Percentiles rank a stretch among this genome's conserved stretches.
phyloP scores from a whole-genome alignment of 2,329 filamentous ascomycete species.

The Tympanopsis confertula region DNA sequence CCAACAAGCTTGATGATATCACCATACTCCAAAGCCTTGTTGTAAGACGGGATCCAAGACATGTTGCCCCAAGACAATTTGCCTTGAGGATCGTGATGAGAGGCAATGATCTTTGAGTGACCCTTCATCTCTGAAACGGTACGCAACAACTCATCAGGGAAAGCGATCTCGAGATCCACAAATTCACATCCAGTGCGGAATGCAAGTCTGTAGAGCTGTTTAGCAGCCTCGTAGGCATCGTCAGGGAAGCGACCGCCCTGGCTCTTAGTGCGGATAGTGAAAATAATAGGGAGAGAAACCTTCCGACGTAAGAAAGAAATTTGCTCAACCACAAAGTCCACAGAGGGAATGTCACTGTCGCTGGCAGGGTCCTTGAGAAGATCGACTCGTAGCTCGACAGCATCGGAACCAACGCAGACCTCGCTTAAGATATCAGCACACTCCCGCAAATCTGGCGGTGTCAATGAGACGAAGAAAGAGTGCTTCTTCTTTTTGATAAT shows the following conservation, averaged over 20 bases:
- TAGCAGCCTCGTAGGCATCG: conserved; percentile 55
- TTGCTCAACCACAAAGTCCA: conserved; percentile 73
- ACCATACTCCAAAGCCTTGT: conserved; percentile 76
- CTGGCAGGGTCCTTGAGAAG: conserved; percentile 64
- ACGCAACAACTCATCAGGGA: conserved; percentile 65
- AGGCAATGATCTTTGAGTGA: conserved; percentile 77
- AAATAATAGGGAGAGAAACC: conserved; percentile 72
- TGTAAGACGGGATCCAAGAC: conserved; percentile 86
- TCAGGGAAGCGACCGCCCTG: conserved; percentile 88
- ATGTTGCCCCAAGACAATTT: conserved; percentile 78
- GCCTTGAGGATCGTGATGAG: conserved; percentile 79
- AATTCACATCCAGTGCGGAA: conserved; percentile 82
- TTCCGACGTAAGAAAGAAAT: conserved; percentile 65
- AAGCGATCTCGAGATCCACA: conserved; percentile 82
- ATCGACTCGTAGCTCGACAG: conserved; percentile 88
- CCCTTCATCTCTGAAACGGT: conserved; percentile 54
- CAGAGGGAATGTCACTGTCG: too few relatives aligned
- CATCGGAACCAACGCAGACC: conserved; percentile 76
- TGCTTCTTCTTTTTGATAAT: conserved; percentile 50
- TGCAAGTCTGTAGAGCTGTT: conserved; percentile 66
- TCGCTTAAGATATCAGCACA: conserved; percentile 54
- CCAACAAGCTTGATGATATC: conserved; percentile 93
- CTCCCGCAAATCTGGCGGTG: conserved; percentile 60
- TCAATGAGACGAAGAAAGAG: conserved; percentile 89
- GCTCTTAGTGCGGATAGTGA: conserved; percentile 73